Conservation (phyloP, 106 monocot genomes). For the Dendrobium huoshanense region DNA sequence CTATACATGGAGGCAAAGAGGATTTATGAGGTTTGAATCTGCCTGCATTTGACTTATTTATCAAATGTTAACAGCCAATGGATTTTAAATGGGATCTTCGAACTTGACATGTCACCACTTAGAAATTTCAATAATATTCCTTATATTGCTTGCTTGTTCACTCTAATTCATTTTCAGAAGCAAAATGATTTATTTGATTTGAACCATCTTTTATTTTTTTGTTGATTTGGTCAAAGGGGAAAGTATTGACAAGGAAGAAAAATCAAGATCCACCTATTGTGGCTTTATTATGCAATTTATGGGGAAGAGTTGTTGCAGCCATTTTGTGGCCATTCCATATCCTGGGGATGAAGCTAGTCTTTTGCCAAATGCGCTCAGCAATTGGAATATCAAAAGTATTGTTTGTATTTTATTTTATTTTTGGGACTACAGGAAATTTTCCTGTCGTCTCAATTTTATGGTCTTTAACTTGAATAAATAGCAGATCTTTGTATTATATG, state of each 20-base stretch:
- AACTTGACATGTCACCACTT: neutral
- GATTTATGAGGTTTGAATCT: constrained; percentile 55
- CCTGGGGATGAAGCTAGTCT: constrained; percentile 57
- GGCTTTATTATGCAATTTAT: constrained; percentile 45
- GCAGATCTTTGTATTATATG: constrained; percentile 22
- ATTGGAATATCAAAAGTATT: constrained; percentile 88
- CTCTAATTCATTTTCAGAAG: neutral
- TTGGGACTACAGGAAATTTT: neutral
- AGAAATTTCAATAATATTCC: neutral
- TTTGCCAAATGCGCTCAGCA: constrained; percentile 63
- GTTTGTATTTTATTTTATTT: neutral
- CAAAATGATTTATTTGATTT: neutral
- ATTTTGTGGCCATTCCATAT: constrained; percentile 81
- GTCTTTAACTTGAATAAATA: constrained; percentile 16
- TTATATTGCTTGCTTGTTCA: neutral
- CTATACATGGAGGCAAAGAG: constrained; percentile 81
- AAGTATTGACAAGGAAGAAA: constrained; percentile 34
- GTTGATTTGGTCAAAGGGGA: constrained; percentile 54
- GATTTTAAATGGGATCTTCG: neutral
- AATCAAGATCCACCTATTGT: constrained; percentile 18
- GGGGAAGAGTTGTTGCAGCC: constrained; percentile 44
- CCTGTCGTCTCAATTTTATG: neutral
- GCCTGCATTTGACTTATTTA: neutral
- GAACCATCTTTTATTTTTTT: neutral
- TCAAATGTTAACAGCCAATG: neutral